Evolutionary conservation across 768 basidiomycete species (phyloP).

Genomic region (Tricholoma bakamatsutake): DNA sequence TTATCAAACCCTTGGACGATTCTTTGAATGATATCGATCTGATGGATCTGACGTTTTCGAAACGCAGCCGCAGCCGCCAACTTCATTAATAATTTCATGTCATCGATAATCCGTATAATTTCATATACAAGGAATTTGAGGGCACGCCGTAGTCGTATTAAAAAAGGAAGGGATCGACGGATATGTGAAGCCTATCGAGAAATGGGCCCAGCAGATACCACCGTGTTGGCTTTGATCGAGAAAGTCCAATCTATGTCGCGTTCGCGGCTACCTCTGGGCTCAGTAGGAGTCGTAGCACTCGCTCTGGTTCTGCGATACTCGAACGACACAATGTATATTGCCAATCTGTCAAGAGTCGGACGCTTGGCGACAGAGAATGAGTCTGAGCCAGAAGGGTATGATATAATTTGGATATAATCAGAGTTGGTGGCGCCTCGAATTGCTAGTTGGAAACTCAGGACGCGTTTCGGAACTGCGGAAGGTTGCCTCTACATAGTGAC

Average conservation of each 20-base stretch:
- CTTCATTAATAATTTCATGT: too few species aligned
- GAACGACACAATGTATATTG: conserved; percentile 18
- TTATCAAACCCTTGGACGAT: too few species aligned
- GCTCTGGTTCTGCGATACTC: conserved; percentile 18
- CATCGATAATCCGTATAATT: too few species aligned
- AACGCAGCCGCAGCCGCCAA: too few species aligned
- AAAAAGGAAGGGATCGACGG: not conserved
- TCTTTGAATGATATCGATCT: too few species aligned
- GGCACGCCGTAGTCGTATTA: too few species aligned
- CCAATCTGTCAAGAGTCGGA: conserved; percentile 21
- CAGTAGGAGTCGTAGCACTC: conserved; percentile 18
- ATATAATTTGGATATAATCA: too few species aligned
- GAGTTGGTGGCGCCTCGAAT: conserved; percentile 46
- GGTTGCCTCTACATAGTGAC: too few species aligned
- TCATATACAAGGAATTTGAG: too few species aligned
- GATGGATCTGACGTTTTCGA: too few species aligned
- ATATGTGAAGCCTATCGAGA: not conserved
- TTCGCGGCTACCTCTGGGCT: conserved; percentile 10
- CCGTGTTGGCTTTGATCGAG: conserved; percentile 3
- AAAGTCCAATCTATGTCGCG: conserved; percentile 8
- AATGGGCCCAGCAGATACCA: not conserved
- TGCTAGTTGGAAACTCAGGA: not conserved
- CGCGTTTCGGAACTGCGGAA: conserved; percentile 43
- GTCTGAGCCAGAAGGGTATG: conserved; percentile 30
- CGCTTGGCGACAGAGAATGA: conserved; percentile 4